Percentiles rank a stretch among this genome's conserved stretches.
Conservation (phyloP, 768 basidiomycete species). For the Amanita fuliginea region DNA sequence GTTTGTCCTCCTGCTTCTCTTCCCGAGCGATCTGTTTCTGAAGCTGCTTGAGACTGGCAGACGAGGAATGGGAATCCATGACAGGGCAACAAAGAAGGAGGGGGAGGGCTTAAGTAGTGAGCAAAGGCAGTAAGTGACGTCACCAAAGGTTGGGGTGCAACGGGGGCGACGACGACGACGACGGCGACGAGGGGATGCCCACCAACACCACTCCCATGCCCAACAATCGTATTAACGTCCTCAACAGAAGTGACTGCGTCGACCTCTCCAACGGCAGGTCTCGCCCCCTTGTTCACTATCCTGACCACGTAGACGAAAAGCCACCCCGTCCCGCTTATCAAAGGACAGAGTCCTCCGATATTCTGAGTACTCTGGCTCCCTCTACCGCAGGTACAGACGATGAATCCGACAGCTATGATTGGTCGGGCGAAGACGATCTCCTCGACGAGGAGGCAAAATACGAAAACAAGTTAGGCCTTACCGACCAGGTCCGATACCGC, state of each 20-base stretch:
- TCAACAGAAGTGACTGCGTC: slow-evolving; percentile 8
- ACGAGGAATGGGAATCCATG: slow-evolving; percentile 14
- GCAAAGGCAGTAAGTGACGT: slow-evolving; percentile 12
- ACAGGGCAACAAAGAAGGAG: slow-evolving; percentile 7
- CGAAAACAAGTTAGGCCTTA: slow-evolving; percentile 45
- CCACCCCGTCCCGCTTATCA: slow-evolving; percentile 9
- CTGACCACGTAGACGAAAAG: background rate
- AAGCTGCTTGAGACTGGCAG: slow-evolving; percentile 19
- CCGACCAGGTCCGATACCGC: slow-evolving; percentile 25
- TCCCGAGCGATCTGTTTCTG: slow-evolving; percentile 39
- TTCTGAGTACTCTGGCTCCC: slow-evolving; percentile 21
- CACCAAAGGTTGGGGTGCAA: background rate
- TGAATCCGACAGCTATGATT: slow-evolving; percentile 57
- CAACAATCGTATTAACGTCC: background rate
- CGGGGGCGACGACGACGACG: background rate
- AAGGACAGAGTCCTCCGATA: slow-evolving; percentile 20
- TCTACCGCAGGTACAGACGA: slow-evolving; percentile 48
- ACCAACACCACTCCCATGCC: background rate
- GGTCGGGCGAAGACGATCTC: slow-evolving; percentile 72
- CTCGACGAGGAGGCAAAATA: slow-evolving; percentile 61
- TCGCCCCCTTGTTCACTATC: background rate
- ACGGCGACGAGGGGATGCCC: background rate
- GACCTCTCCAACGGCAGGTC: slow-evolving; percentile 11
- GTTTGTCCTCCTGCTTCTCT: slow-evolving; percentile 37
- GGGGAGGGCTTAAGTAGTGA: slow-evolving; percentile 8